phyloP scores from a whole-genome alignment of 2,329 filamentous ascomycete genomes.

The Scytalidium lignicola region DNA sequence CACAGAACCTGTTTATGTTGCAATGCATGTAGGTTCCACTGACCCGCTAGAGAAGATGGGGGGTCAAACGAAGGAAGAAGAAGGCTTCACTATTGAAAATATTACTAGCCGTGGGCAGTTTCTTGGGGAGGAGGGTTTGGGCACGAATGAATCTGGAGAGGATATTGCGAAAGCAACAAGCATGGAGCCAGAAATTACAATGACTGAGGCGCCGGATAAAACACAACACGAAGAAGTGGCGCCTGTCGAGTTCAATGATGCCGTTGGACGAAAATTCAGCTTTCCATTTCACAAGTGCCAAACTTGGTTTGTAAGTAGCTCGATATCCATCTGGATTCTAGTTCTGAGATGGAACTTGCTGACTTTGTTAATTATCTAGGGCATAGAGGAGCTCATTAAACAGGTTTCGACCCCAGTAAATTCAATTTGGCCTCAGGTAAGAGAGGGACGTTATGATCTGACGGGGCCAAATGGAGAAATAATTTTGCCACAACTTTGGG shows the following conservation, averaged over 20 bases:
- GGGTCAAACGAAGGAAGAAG: too few relatives aligned
- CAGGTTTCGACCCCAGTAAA: constrained; percentile 80
- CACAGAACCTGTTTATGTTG: too few relatives aligned
- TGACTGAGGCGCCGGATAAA: constrained; percentile 22
- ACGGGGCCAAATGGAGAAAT: constrained; percentile 76
- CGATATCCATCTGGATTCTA: constrained; percentile 2
- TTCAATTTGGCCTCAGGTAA: constrained; percentile 68
- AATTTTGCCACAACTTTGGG: constrained; percentile 77
- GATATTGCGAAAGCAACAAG: too few relatives aligned
- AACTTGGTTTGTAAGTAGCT: constrained; percentile 68
- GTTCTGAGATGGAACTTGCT: constrained; percentile 9
- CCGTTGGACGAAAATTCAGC: constrained; percentile 84
- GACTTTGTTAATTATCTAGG: constrained; percentile 46
- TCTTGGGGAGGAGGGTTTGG: too few relatives aligned
- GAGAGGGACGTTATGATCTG: constrained; percentile 74
- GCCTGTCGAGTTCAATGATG: constrained; percentile 87
- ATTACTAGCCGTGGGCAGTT: too few relatives aligned
- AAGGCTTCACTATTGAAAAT: too few relatives aligned
- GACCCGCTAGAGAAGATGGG: too few relatives aligned
- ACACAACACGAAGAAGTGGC: constrained; percentile 41
- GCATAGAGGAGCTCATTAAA: constrained; percentile 81
- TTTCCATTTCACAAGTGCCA: constrained; percentile 84
- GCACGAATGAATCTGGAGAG: too few relatives aligned
- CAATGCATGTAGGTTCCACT: too few relatives aligned
- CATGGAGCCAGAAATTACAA: constrained; percentile 8